These are phyloP conservation scores for Apiospora phragmitis DNA, from an alignment of 2,329 filamentous ascomycete species.

Conservation along the genomic window DNA sequence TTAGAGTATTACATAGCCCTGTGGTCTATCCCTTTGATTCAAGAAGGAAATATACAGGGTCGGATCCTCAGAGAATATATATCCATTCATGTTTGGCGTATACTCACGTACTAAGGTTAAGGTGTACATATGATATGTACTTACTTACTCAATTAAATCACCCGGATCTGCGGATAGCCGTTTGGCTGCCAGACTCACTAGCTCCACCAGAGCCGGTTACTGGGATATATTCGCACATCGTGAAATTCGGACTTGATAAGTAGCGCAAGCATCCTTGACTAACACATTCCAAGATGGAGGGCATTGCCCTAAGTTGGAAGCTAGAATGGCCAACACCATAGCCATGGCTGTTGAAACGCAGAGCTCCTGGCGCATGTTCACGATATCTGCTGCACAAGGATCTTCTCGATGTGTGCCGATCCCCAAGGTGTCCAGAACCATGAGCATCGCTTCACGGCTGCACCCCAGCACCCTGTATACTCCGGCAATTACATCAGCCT, in stretches of 20 bases:
- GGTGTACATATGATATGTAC: background rate
- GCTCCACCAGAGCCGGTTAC: background rate
- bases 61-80: background rate
- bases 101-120: too few relatives aligned
- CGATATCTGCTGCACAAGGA: background rate
- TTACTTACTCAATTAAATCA: background rate
- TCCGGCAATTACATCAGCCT: background rate
- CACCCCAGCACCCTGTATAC: background rate
- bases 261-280: background rate
- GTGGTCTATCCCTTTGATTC: background rate
- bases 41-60: background rate
- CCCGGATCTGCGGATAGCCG: conserved; percentile 4
- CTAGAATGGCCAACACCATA: background rate
- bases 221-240: background rate
- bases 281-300: background rate
- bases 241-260: background rate
- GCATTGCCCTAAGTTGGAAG: background rate
- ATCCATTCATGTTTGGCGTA: conserved; percentile 1
- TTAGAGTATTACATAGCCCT: background rate
- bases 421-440: background rate
- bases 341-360: background rate
- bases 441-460: background rate
- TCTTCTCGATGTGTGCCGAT: background rate
- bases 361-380: background rate
- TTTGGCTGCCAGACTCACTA: background rate